Evolutionary conservation across 2,329 filamentous ascomycete species (phyloP).

Genomic region (Clarireedia monteithiana): DNA sequence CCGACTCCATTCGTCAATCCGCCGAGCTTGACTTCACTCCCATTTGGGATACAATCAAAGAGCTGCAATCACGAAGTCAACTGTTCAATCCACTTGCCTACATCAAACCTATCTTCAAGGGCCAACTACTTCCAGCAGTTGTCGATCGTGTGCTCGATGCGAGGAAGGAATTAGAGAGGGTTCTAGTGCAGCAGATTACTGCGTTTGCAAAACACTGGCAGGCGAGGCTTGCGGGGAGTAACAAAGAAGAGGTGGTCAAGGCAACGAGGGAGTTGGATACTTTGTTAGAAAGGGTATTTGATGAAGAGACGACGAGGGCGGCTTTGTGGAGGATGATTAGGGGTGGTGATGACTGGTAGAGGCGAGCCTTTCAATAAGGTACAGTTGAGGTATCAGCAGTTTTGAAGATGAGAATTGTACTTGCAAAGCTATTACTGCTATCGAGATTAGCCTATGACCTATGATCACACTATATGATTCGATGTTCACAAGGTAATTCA

Average conservation of each 20-base stretch:
- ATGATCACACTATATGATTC: too few relatives aligned
- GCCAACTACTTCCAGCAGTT: conserved; percentile 28
- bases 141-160: conserved; percentile 45
- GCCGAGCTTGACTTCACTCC: conserved; percentile 53
- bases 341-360: conserved; percentile 5
- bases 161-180: conserved; percentile 56
- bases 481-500: too few relatives aligned
- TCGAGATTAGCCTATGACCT: too few relatives aligned
- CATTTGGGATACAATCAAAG: conserved; percentile 52
- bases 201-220: conserved; percentile 53
- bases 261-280: conserved; percentile 49
- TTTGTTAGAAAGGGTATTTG: conserved; percentile 48
- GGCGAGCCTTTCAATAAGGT: too few relatives aligned
- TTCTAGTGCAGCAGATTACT: conserved; percentile 54
- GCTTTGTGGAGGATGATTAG: conserved; percentile 29
- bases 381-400: too few relatives aligned
- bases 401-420: too few relatives aligned
- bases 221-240: conserved; percentile 40
- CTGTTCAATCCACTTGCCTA: conserved; percentile 44
- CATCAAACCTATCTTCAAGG: conserved; percentile 35
- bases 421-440: too few relatives aligned
- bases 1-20: conserved; percentile 46
- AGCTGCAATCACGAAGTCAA: conserved; percentile 39
- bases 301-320: conserved; percentile 27
- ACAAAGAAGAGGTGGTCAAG: conserved; percentile 40